A percentile compares a stretch with the other conserved stretches of the same genome.
These are phyloP conservation scores for Mortierella hygrophila DNA, from an alignment of 192 early-diverging fungal genomes.

Conservation along the genomic window DNA sequence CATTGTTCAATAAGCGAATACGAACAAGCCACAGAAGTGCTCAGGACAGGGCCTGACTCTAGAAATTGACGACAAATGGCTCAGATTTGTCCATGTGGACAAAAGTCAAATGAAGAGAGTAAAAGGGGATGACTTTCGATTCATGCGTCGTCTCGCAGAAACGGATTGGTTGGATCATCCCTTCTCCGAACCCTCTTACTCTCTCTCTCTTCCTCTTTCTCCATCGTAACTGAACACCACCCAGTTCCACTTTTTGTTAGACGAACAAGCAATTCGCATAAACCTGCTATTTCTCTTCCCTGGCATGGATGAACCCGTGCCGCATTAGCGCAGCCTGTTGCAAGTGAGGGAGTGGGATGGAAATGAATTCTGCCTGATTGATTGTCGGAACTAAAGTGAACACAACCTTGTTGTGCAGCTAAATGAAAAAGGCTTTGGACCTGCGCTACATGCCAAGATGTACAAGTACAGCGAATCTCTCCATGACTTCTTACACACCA, in stretches of 20 bases:
- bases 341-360: background rate
- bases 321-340: background rate
- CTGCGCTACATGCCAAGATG: background rate
- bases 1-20: too few species aligned
- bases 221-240: background rate
- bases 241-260: background rate
- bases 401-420: background rate
- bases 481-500: background rate
- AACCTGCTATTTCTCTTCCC: background rate
- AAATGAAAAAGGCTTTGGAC: background rate
- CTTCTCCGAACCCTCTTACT: background rate
- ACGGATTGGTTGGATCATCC: background rate
- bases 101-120: too few species aligned
- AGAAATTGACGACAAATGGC: too few species aligned
- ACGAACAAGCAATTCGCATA: background rate
- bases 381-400: background rate
- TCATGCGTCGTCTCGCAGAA: too few species aligned
- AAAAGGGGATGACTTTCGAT: too few species aligned
- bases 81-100: too few species aligned
- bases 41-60: too few species aligned
- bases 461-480: background rate
- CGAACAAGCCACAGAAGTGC: too few species aligned
- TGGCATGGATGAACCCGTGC: background rate
- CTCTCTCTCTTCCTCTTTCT: too few species aligned
- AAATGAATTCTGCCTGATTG: conserved; percentile 1